Base-by-base conservation (phyloP, 2,329 filamentous ascomycete species). In the Colletotrichum siamense region DNA sequence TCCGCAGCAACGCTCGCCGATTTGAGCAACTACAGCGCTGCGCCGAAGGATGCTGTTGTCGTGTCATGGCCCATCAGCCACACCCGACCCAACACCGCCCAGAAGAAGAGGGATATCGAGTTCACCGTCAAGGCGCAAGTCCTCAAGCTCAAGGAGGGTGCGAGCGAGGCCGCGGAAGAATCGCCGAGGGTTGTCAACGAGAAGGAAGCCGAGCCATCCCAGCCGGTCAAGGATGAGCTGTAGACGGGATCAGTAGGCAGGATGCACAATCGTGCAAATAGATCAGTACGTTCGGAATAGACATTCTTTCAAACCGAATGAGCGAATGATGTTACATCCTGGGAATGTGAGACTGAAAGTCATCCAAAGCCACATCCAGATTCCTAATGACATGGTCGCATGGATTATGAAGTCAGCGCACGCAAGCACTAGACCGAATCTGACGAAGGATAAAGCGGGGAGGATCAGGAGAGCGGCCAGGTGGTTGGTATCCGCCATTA, bases 111-210 rank as follows among this genome's bases (percentile, higher is more conserved):
- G 61, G 79, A 80, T 24, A 82, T 84, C 9, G 77, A 79, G 32
- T 82, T 84, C 73, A 82, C 79, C 62, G 73, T 84, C 77, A 81
- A 81, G 79, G 83, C 82, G 3, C 81, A 81, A 77, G 73, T 80
- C 10, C 79, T 84, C 44, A 78, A 78, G 66, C 28, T 59, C n/a
- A 77, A 71, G 24, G 69, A 69, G n/a, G 55, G 18, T 8, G 75
- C 63, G 28, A 44, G 59, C 9, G 62, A 68, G 61, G 36, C 30
- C 16, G 69, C 61, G 36, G 64, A 12, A 18, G 62, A 70, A 26
- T 30, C 49, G 52, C 44, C 62, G 26, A 68, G 52, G 39, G 18
- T 24, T 15, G 64, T 49, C 10, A 32, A 52, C 15, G 59, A 59
- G 10, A 34, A 55, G 39, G 26, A 44, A 36, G 32, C 68, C 16